Evolutionary conservation across 371 early-diverging fungal species (phyloP).

Genomic region (Catenaria anguillulae): DNA sequence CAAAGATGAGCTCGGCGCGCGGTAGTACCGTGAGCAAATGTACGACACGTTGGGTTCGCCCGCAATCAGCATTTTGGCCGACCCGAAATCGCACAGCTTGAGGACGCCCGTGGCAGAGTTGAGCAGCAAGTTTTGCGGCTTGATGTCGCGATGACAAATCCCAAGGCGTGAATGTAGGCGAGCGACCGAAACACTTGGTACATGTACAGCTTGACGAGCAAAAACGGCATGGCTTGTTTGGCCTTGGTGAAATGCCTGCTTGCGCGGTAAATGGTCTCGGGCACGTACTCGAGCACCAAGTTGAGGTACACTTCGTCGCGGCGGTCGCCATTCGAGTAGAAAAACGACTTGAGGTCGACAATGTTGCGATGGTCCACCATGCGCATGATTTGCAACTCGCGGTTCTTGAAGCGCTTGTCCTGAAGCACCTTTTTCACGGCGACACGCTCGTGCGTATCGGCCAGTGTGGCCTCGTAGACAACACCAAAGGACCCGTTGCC

Average conservation of each 20-base stretch:
- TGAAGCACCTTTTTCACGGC: slow-evolving; percentile 94
- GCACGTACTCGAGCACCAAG: slow-evolving; percentile 80
- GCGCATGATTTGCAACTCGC: slow-evolving; percentile 90
- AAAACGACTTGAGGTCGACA: slow-evolving; percentile 67
- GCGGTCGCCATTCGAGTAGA: slow-evolving; percentile 54
- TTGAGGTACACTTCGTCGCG: slow-evolving; percentile 82
- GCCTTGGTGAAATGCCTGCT: slow-evolving; percentile 69
- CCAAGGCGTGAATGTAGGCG: slow-evolving; percentile 88
- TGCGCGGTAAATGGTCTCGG: slow-evolving; percentile 83
- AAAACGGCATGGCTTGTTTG: slow-evolving; percentile 85
- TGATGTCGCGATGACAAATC: slow-evolving; percentile 91
- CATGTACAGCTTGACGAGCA: slow-evolving; percentile 87
- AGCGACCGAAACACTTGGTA: slow-evolving; percentile 92
- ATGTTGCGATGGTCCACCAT: slow-evolving; percentile 78
- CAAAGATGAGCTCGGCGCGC: slow-evolving; percentile 96
- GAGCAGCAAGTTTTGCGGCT: slow-evolving; percentile 95
- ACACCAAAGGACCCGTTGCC: slow-evolving; percentile 96
- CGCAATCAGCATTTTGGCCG: slow-evolving; percentile 83
- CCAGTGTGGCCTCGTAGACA: slow-evolving; percentile 84
- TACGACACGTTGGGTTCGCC: slow-evolving; percentile 95
- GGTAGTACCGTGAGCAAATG: slow-evolving; percentile 97
- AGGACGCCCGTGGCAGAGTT: slow-evolving; percentile 75
- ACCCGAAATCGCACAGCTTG: slow-evolving; percentile 98
- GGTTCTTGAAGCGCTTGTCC: slow-evolving; percentile 93
- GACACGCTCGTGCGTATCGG: slow-evolving; percentile 54